Evolutionary conservation across 2,329 filamentous ascomycete species (phyloP).

Genomic region (Sporothrix mexicana): DNA sequence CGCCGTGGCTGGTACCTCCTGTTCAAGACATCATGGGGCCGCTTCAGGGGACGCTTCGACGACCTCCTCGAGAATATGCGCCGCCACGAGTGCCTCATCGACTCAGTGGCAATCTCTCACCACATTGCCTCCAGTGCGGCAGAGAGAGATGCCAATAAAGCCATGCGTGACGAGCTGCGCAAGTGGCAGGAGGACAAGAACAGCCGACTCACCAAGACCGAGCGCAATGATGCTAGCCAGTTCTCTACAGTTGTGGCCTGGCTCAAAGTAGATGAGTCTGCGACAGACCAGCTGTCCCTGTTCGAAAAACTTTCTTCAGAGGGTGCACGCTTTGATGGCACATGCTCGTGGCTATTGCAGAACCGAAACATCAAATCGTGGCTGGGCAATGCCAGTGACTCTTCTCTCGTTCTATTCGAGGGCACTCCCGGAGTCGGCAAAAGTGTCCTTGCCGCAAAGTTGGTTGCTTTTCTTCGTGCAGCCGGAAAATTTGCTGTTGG

Average conservation of each 20-base stretch:
- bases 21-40: conserved; percentile 4
- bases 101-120: neutral
- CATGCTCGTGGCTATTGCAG: neutral
- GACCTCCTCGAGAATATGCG: neutral
- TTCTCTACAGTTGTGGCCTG: neutral
- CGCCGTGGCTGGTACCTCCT: neutral
- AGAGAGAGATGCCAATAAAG: neutral
- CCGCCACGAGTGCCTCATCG: neutral
- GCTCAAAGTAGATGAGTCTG: neutral
- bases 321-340: neutral
- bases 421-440: neutral
- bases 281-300: neutral
- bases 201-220: neutral
- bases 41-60: neutral
- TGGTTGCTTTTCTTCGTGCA: neutral
- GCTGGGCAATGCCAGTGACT: neutral
- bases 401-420: neutral
- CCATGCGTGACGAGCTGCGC: neutral
- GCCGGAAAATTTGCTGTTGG: conserved; percentile 38
- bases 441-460: neutral
- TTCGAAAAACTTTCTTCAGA: neutral
- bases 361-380: neutral
- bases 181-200: neutral
- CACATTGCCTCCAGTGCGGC: neutral
- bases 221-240: neutral